phyloP scores from a whole-genome alignment of 192 early-diverging fungal genomes.

The Coemansia sp. region DNA sequence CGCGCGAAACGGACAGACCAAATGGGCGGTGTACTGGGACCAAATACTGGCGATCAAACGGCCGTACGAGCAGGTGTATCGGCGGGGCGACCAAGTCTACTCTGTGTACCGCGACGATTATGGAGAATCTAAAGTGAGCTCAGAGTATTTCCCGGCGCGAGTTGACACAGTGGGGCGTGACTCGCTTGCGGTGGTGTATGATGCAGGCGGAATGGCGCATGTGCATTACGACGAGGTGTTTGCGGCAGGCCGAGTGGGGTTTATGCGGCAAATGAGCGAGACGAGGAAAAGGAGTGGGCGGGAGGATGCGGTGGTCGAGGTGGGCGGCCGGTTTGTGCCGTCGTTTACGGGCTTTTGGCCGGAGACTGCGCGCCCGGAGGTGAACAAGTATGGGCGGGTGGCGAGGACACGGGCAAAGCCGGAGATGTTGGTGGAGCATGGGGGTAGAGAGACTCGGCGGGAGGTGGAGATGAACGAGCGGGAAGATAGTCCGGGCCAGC shows the following conservation, averaged over 20 bases:
- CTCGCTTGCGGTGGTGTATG: slow-evolving; percentile 32
- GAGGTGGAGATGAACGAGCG: no score
- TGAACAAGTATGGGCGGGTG: slow-evolving; percentile 35
- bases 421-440: slow-evolving; percentile 17
- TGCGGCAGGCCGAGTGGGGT: slow-evolving; percentile 41
- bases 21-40: slow-evolving; percentile 49
- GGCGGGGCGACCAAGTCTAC: slow-evolving; percentile 46
- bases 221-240: slow-evolving; percentile 54
- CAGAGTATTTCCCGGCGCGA: slow-evolving; percentile 43
- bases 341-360: slow-evolving; percentile 55
- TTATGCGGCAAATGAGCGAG: slow-evolving; percentile 37
- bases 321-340: slow-evolving; percentile 19
- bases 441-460: background rate
- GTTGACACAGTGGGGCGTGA: slow-evolving; percentile 20
- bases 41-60: slow-evolving; percentile 41
- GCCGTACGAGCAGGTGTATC: slow-evolving; percentile 38
- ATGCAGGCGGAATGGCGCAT: slow-evolving; percentile 29
- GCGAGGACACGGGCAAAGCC: slow-evolving; percentile 35
- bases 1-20: slow-evolving; percentile 3
- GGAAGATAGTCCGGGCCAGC: background rate
- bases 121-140: slow-evolving; percentile 32
- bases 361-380: slow-evolving; percentile 15
- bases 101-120: slow-evolving; percentile 45
- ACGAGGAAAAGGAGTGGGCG: slow-evolving; percentile 12
- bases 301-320: slow-evolving; percentile 22